These are phyloP conservation scores for Solanum sparsipilum DNA, from an alignment of 257 asterid species.

Conservation along the genomic window DNA sequence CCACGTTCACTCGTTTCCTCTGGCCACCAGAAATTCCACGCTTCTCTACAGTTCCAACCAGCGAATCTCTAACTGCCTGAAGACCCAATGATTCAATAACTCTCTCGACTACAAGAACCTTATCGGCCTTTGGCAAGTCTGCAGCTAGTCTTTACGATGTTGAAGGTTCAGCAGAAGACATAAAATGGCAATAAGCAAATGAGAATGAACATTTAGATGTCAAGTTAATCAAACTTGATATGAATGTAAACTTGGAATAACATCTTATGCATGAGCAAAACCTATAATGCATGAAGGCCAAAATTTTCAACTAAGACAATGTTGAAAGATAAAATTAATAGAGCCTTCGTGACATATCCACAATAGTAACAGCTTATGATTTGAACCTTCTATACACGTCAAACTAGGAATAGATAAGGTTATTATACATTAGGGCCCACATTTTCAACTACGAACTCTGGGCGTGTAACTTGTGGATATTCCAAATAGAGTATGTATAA, in stretches of 20 bases:
- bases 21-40: constrained; percentile 99
- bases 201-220: neutral
- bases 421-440: neutral
- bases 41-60: constrained; percentile 86
- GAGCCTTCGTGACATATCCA: neutral
- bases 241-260: neutral
- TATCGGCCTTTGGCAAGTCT: constrained; percentile 79
- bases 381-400: neutral
- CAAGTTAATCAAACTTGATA: neutral
- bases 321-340: neutral
- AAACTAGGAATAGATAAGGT: neutral
- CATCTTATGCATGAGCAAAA: neutral
- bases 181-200: constrained; percentile 17
- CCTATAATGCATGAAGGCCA: neutral
- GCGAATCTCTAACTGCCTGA: constrained; percentile 79
- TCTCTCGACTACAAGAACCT: constrained; percentile 91
- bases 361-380: neutral
- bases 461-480: neutral
- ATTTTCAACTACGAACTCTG: neutral
- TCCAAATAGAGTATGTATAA: neutral
- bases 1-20: constrained; percentile 91
- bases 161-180: constrained; percentile 16
- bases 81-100: constrained; percentile 91
- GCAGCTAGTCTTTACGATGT: constrained; percentile 55
- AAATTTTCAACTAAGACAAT: neutral